Base-by-base conservation (phyloP, 2,329 filamentous ascomycete genomes). In the Chrysoporthe deuterocubensis region DNA sequence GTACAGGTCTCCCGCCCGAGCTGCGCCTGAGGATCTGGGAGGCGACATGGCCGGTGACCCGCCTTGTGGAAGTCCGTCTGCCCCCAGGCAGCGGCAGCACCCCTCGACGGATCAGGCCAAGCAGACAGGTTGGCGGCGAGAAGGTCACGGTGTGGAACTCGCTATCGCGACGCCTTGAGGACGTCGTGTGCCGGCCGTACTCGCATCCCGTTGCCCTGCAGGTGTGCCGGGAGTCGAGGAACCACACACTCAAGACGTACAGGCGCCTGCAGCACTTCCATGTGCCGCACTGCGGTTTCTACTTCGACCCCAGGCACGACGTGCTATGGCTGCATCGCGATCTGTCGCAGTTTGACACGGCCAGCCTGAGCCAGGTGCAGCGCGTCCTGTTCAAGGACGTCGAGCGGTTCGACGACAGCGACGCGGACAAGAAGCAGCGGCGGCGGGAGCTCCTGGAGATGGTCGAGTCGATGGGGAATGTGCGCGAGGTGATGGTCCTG, bases 271-370 rank as follows among this genome's bases (percentile, higher is more conserved):
- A 69, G 62, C 69, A 69, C 67, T 32, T 50, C 9, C n/a, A 37
- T 8, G 64, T 65, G 54, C 37, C 62, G 3, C 60, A 52, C 50
- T 69, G 69, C 61, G 42, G 48, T 54, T 70, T 70, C 50, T 70
- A 69, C 69, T 61, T 70, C 7, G 61, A 70, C 67, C 69, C 69
- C 1, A n/a, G 13, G 2, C 64, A 50, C 21, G 69, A 70, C 57
- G 64, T 70, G 48, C 56, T 70, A 43, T 70, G 69, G 69, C 69
- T 70, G 62, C 68, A 70, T 44, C 68, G 66, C 32, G 68, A 70
- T 63, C 66, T 70, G 46, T 68, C 66, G 62, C 68, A 70, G 62
- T 70, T 70, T 60, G 62, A 65, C 62, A 50, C 54, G 59, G 44
- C 59, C 2, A 61, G 63, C 46, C 58, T 70, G 54, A 42, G 54